Conservation (phyloP, 345 rosid genomes). For the Eucalyptus viminalis region DNA sequence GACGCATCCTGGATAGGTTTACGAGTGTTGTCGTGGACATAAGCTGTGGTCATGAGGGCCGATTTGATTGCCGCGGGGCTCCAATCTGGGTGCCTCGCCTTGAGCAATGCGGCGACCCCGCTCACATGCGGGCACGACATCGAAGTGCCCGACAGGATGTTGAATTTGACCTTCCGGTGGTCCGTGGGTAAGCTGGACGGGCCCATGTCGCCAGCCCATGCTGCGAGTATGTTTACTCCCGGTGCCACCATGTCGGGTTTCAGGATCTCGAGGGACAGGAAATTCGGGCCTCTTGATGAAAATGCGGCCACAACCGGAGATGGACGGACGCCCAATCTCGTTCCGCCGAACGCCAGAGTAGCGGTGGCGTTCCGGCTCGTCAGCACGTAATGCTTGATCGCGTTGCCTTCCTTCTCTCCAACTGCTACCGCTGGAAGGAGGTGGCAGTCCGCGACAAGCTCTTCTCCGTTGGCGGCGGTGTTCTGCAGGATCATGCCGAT, state of each 20-base stretch:
- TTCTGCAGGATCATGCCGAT: conserved; percentile 55
- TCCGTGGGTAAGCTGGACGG: conserved; percentile 79
- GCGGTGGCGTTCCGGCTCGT: conserved; percentile 30
- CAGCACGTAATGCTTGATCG: conserved; percentile 46
- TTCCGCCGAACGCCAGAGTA: conserved; percentile 34
- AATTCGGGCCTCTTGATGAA: conserved; percentile 66
- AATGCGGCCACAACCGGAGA: conserved; percentile 73
- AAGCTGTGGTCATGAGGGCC: conserved; percentile 92
- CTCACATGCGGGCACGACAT: conserved; percentile 98
- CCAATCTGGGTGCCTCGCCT: conserved; percentile 89
- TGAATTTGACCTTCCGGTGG: conserved; percentile 56
- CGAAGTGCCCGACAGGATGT: conserved; percentile 81
- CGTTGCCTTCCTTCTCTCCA: conserved; percentile 69
- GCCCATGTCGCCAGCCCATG: conserved; percentile 55
- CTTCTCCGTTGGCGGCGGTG: conserved; percentile 74
- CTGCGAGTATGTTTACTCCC: conserved; percentile 72
- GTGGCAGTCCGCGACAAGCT: conserved; percentile 86
- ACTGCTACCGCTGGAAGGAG: conserved; percentile 73
- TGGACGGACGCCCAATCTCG: conserved; percentile 48
- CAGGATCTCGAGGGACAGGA: conserved; percentile 43
- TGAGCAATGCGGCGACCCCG: conserved; percentile 81
- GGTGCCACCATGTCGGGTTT: conserved; percentile 70
- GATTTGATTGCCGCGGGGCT: conserved; percentile 87
- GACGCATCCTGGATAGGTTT: conserved; percentile 60
- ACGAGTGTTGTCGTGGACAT: conserved; percentile 66